Base-by-base conservation (phyloP, 2,329 filamentous ascomycete genomes). In the Seiridium unicorne region DNA sequence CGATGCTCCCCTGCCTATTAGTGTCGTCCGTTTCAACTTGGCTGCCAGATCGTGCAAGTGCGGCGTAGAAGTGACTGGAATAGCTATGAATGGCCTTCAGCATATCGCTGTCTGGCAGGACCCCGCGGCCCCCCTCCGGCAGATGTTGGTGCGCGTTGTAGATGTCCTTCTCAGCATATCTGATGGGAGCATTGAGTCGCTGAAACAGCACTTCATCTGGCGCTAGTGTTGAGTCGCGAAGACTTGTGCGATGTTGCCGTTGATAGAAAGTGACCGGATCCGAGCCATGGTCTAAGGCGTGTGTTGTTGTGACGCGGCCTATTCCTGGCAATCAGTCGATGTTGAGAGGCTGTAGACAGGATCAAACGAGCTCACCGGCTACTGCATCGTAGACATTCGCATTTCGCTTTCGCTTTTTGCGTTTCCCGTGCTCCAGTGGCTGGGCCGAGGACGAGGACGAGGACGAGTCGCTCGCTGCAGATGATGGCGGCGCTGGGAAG, bases 141-240 rank as follows among this genome's bases (percentile, higher is more conserved):
- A 85, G 75, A n/a, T 78, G 72, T 59, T 86, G 83, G 70, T 89
- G 82, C 3, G 88, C 84, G 66, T 84, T 85, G 75, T 93, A 93
- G 62, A 89, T 79, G 72, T 93, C 90, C 61, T 86, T 81, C 73
- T 93, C 90, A 58, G 83, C 83, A 68, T 87, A 92, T 57, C 89
- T 85, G 26, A 79, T 75, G 2, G 90, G 90, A 1, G 90, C 89
- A 61, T 83, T 77, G 63, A 79, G 79, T 51, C 84, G 82, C 35
- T 84, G 84, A 72, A 91, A 93, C 3, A 93, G 81, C 1, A 89
- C 85, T 60, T 91, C 87, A 58, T 92, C 90, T 2, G 90, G 89
- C 2, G 87, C 79, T 4, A 90, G 74, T 7, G 68, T 70, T 5
- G 73, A 65, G 57, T 77, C 70, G 55, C 71, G 70, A 26, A 70